Base-by-base conservation (phyloP, 805 yeast species). In the Tetrapisispora fleetii region DNA sequence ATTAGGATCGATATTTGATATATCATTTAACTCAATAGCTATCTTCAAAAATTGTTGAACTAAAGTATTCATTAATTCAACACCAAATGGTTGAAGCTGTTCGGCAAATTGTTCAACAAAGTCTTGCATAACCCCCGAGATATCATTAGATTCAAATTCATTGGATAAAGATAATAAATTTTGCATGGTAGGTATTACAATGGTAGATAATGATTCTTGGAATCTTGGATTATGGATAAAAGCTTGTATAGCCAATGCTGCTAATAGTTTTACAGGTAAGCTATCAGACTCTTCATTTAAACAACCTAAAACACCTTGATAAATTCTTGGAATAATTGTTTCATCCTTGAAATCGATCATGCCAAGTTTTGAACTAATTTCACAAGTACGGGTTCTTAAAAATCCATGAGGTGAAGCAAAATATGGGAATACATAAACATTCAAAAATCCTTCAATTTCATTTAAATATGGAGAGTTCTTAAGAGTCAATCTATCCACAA, bases 81-180 rank as follows among this genome's bases (percentile, higher is more conserved):
- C 72, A 37, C 95, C 91, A 64, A 86, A 91, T 17, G 99, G 98
- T 52, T 89, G 93, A 56, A 91, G 73, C 65, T 91, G 95, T 54
- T 82, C 85, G 5, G 95, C 76, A 66, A 84, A 93, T 50, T 78
- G 79, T 60, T 90, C 96, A 30, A 91, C 97, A 62, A 93, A 83
- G 58, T 90, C 96, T 71, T 91, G 98, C 83, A 91, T 88, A 7
- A 91, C 96, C 22, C 83, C 85, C 21, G 95, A 80, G 28, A 93
- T 76, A 1, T 89, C 78, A 60, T 93, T 99, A 50, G 84, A 80
- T 58, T 91, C 99, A 54, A 90, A 79, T 50, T 81, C 81, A 59
- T 86, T 83, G 4, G 95, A 81, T 42, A 91, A 68, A 10, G 75
- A 77, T 54, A 91, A 71, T 49, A 93, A 70, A 54, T 77, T 81